These are phyloP conservation scores for Zalaria sp. DNA, from an alignment of 2,329 filamentous ascomycete genomes.

Conservation along the genomic window DNA sequence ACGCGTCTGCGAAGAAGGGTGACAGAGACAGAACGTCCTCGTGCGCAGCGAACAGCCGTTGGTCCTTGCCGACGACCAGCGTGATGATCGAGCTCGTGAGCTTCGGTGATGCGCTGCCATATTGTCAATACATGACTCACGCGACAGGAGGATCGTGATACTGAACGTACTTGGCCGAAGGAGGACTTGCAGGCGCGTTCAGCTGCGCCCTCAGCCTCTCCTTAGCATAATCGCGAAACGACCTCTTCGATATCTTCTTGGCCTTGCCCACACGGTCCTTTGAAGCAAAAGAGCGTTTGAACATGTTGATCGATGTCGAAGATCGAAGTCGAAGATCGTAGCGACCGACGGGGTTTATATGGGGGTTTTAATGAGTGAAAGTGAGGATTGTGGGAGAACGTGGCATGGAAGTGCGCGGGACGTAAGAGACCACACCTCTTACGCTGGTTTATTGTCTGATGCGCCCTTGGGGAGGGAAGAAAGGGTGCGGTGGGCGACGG, in stretches of 20 bases:
- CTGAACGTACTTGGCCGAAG: constrained; percentile 6
- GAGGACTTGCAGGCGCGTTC: constrained; percentile 39
- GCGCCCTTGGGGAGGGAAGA: too few relatives aligned
- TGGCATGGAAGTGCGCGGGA: neutral
- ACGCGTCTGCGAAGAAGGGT: constrained; percentile 52
- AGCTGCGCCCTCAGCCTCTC: constrained; percentile 78
- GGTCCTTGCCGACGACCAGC: constrained; percentile 68
- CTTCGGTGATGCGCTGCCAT: constrained; percentile 25
- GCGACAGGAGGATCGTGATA: neutral
- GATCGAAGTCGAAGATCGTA: constrained; percentile 23
- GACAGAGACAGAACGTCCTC: constrained; percentile 81
- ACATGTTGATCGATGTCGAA: constrained; percentile 50
- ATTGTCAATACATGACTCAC: neutral
- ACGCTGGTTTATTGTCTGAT: too few relatives aligned
- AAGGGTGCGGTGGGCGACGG: neutral
- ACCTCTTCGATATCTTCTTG: constrained; percentile 59
- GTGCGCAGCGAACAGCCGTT: constrained; percentile 86
- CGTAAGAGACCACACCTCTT: neutral
- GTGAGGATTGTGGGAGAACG: constrained; percentile 21
- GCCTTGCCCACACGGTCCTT: constrained; percentile 82
- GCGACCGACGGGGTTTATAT: constrained; percentile 36
- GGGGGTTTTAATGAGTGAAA: constrained; percentile 15
- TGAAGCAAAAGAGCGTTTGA: constrained; percentile 80
- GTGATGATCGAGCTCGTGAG: constrained; percentile 68
- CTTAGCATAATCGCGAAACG: constrained; percentile 64